Percentiles rank a stretch among this genome's conserved stretches.
Conservation (phyloP, 768 basidiomycete species). For the Heimioporus sp. region DNA sequence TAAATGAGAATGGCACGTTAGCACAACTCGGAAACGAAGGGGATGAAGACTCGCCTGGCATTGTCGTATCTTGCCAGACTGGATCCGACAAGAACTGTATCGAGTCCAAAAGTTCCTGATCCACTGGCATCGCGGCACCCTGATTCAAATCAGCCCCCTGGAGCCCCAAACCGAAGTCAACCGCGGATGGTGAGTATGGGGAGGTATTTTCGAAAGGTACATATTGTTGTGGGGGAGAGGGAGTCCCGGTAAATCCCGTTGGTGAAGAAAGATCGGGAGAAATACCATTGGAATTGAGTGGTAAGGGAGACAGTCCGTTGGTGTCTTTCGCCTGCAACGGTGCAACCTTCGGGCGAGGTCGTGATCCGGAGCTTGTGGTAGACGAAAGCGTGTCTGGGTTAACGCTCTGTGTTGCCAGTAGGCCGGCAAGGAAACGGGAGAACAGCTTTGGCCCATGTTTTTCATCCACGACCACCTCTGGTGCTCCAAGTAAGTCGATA, state of each 20-base stretch:
- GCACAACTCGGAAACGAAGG: background rate
- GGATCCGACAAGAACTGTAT: conserved; percentile 58
- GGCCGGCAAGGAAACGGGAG: conserved; percentile 71
- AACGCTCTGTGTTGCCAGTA: conserved; percentile 60
- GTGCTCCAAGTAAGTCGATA: conserved; percentile 62
- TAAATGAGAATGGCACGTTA: conserved; percentile 8
- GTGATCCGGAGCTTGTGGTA: conserved; percentile 12
- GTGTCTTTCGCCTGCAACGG: conserved; percentile 14
- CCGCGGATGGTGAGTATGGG: conserved; percentile 8
- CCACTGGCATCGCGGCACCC: conserved; percentile 48
- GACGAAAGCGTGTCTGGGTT: conserved; percentile 11
- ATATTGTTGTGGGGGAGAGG: conserved; percentile 32
- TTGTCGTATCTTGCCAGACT: conserved; percentile 52
- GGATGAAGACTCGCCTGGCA: conserved; percentile 46
- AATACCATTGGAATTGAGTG: conserved; percentile 4
- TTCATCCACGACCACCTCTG: conserved; percentile 75
- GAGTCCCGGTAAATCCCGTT: conserved; percentile 36
- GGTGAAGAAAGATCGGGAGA: conserved; percentile 23
- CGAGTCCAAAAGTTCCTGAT: conserved; percentile 58
- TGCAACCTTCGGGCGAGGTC: conserved; percentile 9
- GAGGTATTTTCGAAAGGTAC: conserved; percentile 40
- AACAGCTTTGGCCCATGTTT: conserved; percentile 80
- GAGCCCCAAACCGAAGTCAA: conserved; percentile 9
- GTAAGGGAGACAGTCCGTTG: background rate
- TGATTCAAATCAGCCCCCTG: conserved; percentile 44